phyloP scores from a whole-genome alignment of 805 yeast species.

The Tetrapisispora pingtungensis region DNA sequence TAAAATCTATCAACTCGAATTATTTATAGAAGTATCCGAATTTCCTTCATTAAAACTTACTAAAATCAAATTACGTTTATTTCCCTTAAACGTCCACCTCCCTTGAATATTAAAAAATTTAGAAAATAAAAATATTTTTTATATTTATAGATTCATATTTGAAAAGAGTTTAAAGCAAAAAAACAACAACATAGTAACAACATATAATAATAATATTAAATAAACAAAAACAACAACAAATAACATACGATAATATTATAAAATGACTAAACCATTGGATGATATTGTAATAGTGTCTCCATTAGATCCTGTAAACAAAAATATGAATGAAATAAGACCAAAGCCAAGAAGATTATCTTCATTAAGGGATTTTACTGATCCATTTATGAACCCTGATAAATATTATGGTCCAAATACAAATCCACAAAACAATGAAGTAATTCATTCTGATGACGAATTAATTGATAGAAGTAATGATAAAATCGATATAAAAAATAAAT shows the following conservation, averaged over 20 bases:
- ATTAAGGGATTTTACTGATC: constrained; percentile 43
- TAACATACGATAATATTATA: background rate
- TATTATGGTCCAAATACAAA: constrained; percentile 59
- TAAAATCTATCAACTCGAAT: no score
- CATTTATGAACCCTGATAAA: constrained; percentile 53
- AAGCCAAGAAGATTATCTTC: constrained; percentile 31
- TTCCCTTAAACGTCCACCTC: no score
- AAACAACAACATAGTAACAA: no score
- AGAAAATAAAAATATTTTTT: no score
- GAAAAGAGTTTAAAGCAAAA: no score
- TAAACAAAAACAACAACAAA: background rate
- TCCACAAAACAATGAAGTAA: constrained; percentile 34
- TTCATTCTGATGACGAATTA: background rate
- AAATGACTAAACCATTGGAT: background rate
- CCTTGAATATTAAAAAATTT: no score
- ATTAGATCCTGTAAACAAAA: background rate
- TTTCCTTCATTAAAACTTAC: no score
- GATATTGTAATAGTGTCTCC: background rate
- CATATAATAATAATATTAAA: no score
- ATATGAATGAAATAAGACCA: background rate
- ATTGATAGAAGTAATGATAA: background rate
- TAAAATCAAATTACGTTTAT: no score
- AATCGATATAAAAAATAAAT: background rate
- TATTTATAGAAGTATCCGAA: no score
- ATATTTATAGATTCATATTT: no score